Evolutionary conservation across 768 basidiomycete genomes (phyloP).

Genomic region (Strobilomyces dryophilus): DNA sequence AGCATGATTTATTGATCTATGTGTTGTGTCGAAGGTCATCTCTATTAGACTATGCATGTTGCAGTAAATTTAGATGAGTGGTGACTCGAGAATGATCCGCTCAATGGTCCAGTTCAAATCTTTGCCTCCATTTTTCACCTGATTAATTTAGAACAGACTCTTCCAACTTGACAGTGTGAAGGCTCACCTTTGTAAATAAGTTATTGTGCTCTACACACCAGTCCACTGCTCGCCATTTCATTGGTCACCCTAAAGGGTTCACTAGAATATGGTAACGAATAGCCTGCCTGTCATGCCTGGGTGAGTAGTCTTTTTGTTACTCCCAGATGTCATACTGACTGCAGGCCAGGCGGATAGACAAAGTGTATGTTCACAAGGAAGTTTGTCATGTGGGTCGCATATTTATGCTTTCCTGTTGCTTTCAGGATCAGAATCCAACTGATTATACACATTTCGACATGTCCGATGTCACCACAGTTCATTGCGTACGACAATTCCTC

Average conservation of each 20-base stretch:
- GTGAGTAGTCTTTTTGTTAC: too few relatives aligned
- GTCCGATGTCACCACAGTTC: slow-evolving; percentile 11
- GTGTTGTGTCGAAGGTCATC: too few relatives aligned
- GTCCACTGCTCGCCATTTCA: background rate
- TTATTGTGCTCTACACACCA: background rate
- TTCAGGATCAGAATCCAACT: background rate
- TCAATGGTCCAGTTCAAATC: too few relatives aligned
- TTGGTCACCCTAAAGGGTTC: background rate
- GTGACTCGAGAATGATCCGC: too few relatives aligned
- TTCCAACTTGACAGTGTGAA: too few relatives aligned
- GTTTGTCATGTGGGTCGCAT: background rate
- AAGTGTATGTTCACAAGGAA: background rate
- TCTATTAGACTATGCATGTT: too few relatives aligned
- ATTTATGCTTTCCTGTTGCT: background rate
- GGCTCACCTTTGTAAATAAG: background rate
- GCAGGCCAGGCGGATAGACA: background rate
- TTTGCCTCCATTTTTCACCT: too few relatives aligned
- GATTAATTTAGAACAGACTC: too few relatives aligned
- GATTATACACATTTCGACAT: background rate
- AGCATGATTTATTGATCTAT: too few relatives aligned
- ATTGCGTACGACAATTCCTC: slow-evolving; percentile 29
- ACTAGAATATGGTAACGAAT: background rate
- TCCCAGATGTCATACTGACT: background rate
- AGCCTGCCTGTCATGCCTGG: background rate
- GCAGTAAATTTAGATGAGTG: too few relatives aligned